Percentiles rank a stretch among this genome's conserved stretches.
Evolutionary conservation across 2,329 filamentous ascomycete genomes (phyloP).

Genomic region (Pyrenophora seminiperda): DNA sequence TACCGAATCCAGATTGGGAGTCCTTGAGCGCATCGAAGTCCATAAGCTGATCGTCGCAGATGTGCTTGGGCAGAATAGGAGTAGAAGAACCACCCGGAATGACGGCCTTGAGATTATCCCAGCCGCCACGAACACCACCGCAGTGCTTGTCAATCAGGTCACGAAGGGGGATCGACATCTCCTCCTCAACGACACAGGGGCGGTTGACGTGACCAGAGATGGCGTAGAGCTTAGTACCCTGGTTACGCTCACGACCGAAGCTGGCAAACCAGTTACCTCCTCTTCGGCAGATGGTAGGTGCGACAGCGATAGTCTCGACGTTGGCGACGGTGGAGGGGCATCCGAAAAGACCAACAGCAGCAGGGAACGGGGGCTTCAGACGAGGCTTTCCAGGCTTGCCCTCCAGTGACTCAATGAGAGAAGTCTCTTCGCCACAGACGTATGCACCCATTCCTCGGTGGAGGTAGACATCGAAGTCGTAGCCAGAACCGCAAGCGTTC

Average conservation of each 20-base stretch:
- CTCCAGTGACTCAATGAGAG: slow-evolving; percentile 95
- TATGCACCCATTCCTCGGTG: slow-evolving; percentile 98
- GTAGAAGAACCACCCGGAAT: slow-evolving; percentile 98
- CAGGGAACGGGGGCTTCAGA: slow-evolving; percentile 97
- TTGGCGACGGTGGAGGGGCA: slow-evolving; percentile 98
- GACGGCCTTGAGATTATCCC: slow-evolving; percentile 95
- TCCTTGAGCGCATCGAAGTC: slow-evolving; percentile 99
- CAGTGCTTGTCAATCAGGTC: slow-evolving; percentile 99
- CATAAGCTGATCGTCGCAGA: slow-evolving; percentile 97
- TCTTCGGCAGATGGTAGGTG: slow-evolving; percentile 92
- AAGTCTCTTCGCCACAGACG: slow-evolving; percentile 97
- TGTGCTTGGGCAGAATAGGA: slow-evolving; percentile 84
- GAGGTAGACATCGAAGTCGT: slow-evolving; percentile 96
- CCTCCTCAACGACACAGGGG: slow-evolving; percentile 95
- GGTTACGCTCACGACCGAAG: slow-evolving; percentile 94
- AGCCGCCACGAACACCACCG: slow-evolving; percentile 92
- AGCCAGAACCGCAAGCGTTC: slow-evolving; percentile 95
- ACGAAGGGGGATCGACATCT: slow-evolving; percentile 96
- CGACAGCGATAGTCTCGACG: slow-evolving; percentile 94
- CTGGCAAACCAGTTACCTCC: slow-evolving; percentile 90
- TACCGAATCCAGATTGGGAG: slow-evolving; percentile 94
- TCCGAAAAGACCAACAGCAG: slow-evolving; percentile 94
- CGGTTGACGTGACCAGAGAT: slow-evolving; percentile 99
- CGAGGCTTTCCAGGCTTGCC: slow-evolving; percentile 98
- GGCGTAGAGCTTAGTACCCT: slow-evolving; percentile 97